These are phyloP conservation scores for Heterobasidion irregulare DNA, from an alignment of 1,284 basidiomycete genomes.

Conservation along the genomic window DNA sequence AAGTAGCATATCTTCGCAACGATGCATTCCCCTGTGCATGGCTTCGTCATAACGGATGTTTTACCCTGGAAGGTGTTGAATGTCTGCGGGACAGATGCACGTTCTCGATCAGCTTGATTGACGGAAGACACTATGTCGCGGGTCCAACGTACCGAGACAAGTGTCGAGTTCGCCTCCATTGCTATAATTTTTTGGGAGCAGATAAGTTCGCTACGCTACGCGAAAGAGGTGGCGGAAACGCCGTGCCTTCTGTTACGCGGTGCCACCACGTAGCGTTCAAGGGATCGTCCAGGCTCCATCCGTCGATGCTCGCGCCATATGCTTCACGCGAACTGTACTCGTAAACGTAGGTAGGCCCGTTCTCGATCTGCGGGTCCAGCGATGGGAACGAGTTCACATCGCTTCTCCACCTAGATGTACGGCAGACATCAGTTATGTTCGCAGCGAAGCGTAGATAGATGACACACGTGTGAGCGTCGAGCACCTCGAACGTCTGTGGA, in stretches of 20 bases:
- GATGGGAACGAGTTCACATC: constrained; percentile 49
- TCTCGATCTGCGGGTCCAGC: constrained; percentile 43
- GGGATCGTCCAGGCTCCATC: constrained; percentile 61
- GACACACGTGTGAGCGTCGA: constrained; percentile 69
- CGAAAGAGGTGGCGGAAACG: background rate
- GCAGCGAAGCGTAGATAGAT: background rate
- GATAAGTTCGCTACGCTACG: background rate
- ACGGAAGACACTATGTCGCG: background rate
- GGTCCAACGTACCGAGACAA: constrained; percentile 41
- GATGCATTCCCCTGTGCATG: constrained; percentile 57
- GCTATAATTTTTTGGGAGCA: constrained; percentile 23
- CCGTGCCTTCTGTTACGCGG: constrained; percentile 63
- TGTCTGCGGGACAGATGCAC: constrained; percentile 25
- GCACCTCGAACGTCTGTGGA: constrained; percentile 58
- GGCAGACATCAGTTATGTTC: background rate
- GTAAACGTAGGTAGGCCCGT: constrained; percentile 60
- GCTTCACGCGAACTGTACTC: constrained; percentile 69
- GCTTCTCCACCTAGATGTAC: constrained; percentile 42
- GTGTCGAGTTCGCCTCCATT: constrained; percentile 51
- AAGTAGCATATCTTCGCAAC: constrained; percentile 76
- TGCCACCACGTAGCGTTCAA: constrained; percentile 85
- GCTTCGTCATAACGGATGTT: constrained; percentile 40
- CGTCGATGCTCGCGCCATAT: constrained; percentile 52
- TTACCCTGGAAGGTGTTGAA: constrained; percentile 74
- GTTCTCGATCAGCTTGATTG: background rate